These are phyloP conservation scores for Tilletia caries DNA, from an alignment of 1,284 basidiomycete genomes.

Conservation along the genomic window DNA sequence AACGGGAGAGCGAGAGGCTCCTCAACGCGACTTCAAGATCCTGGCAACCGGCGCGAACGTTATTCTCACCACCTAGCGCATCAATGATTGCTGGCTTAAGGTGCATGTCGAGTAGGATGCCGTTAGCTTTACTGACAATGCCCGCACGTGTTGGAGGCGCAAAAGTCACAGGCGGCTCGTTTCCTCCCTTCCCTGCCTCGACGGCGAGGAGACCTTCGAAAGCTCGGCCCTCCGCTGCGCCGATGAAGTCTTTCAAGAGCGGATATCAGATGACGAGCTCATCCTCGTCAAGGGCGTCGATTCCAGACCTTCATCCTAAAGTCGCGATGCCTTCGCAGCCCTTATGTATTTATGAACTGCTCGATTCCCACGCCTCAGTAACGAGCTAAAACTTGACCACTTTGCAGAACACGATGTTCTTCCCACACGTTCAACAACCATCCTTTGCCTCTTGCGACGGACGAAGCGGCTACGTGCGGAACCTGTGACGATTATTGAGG, in stretches of 20 bases:
- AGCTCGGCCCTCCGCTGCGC: conserved; percentile 81
- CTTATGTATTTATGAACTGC: too few species aligned
- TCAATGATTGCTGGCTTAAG: conserved; percentile 95
- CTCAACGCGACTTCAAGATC: conserved; percentile 92
- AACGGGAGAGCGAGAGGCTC: conserved; percentile 90
- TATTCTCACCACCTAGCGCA: conserved; percentile 95
- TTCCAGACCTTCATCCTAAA: not conserved
- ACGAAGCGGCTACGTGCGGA: too few species aligned
- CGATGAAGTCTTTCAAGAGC: conserved; percentile 94
- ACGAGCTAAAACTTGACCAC: too few species aligned
- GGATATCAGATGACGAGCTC: conserved; percentile 96
- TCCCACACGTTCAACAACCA: too few species aligned
- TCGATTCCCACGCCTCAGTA: too few species aligned
- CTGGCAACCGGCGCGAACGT: conserved; percentile 94
- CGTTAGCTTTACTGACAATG: conserved; percentile 96
- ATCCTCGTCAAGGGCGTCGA: conserved; percentile 90
- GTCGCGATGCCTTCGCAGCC: too few species aligned
- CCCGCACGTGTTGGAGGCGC: conserved; percentile 97
- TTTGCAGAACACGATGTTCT: too few species aligned
- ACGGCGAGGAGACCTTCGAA: conserved; percentile 98
- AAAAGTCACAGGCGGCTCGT: conserved; percentile 95
- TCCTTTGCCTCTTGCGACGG: too few species aligned
- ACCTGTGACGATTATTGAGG: too few species aligned
- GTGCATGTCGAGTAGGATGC: conserved; percentile 99
- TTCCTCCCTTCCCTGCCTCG: conserved; percentile 88